Percentiles rank a stretch among this genome's conserved stretches.
phyloP scores from a whole-genome alignment of 2,329 filamentous ascomycete species.

The Colletotrichum tabaci region DNA sequence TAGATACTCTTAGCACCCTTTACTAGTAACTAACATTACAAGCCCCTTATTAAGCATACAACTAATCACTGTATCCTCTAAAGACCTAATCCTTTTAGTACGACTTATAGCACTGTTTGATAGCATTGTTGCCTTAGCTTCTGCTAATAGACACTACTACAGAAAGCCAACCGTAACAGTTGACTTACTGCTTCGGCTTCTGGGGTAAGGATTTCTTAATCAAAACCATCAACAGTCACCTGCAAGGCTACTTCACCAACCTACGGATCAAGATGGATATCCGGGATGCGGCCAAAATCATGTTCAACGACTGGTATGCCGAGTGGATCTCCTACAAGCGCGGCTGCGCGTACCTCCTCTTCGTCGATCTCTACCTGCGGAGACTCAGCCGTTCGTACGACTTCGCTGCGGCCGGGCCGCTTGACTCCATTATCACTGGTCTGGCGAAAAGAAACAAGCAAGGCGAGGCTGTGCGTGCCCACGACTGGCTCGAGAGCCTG shows the following conservation, averaged over 20 bases:
- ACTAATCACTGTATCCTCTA: no score
- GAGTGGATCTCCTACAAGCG: constrained; percentile 21
- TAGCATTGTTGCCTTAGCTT: no score
- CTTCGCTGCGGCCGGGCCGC: constrained; percentile 5
- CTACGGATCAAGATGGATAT: constrained; percentile 31
- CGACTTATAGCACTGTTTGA: no score
- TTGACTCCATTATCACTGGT: constrained; percentile 5
- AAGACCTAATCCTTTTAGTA: no score
- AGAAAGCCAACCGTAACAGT: no score
- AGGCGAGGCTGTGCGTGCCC: constrained; percentile 2
- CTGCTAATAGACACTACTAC: no score
- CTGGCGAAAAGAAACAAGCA: constrained; percentile 5
- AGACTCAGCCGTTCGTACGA: constrained; percentile 1
- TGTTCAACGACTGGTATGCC: constrained; percentile 40
- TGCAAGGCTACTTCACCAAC: constrained; percentile 39
- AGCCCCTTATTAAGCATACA: no score
- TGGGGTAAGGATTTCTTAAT: constrained; percentile 35
- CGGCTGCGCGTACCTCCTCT: constrained; percentile 22
- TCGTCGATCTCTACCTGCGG: constrained; percentile 21
- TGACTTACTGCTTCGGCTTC: constrained; percentile 41
- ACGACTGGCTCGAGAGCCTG: constrained; percentile 6
- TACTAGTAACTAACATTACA: no score
- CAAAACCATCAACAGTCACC: constrained; percentile 26
- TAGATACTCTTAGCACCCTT: no score
- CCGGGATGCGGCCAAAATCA: constrained; percentile 24